phyloP scores from a whole-genome alignment of 2,329 filamentous ascomycete genomes.

The Diplodia scrobiculata region DNA sequence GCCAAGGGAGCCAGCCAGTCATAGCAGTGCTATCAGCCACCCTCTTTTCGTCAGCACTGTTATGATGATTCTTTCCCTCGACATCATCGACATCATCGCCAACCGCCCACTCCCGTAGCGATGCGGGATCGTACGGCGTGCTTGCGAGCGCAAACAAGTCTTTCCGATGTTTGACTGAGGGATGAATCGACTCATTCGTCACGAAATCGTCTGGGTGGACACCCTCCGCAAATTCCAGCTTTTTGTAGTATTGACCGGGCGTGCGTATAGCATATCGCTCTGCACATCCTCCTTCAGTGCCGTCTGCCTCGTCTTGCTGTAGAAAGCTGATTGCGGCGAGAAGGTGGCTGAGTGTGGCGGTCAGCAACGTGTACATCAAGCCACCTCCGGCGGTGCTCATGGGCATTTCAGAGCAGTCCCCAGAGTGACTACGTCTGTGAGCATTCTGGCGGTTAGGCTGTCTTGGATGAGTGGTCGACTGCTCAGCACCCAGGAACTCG shows the following conservation, averaged over 20 bases:
- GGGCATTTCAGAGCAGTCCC: not conserved
- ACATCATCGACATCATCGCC: not conserved
- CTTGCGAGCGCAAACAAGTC: constrained; percentile 14
- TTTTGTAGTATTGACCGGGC: constrained; percentile 19
- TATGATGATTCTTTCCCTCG: not conserved
- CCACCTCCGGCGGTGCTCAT: not conserved
- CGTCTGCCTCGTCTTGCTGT: too few species aligned
- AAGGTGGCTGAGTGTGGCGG: not conserved
- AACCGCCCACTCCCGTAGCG: constrained; percentile 6
- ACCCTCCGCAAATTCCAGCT: not conserved
- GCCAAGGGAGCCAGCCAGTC: not conserved
- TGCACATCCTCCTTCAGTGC: not conserved
- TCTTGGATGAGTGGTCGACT: not conserved
- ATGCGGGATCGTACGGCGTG: not conserved
- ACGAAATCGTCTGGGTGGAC: not conserved
- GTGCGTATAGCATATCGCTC: constrained; percentile 1
- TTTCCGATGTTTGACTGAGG: constrained; percentile 13
- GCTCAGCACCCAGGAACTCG: constrained; percentile 4
- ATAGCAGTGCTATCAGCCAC: not conserved
- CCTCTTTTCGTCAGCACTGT: not conserved
- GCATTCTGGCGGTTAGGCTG: not conserved
- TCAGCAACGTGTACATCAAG: not conserved
- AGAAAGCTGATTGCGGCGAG: not conserved
- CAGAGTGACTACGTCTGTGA: not conserved
- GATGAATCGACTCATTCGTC: constrained; percentile 25